Evolutionary conservation across 1,284 basidiomycete genomes (phyloP).

Genomic region (Ganoderma sp.): DNA sequence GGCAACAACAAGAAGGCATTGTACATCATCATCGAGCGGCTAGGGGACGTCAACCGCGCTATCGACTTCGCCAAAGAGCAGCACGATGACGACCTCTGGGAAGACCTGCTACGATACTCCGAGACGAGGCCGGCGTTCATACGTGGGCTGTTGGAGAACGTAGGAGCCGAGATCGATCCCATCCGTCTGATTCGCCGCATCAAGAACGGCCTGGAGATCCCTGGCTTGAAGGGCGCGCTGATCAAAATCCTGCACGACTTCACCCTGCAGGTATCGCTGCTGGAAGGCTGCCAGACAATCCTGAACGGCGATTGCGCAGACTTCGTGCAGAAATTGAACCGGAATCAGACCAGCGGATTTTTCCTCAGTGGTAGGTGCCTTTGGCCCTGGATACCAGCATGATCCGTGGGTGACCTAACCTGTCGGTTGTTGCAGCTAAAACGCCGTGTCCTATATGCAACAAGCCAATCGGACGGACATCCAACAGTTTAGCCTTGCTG

Average conservation of each 20-base stretch:
- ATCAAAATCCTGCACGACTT: slow-evolving; percentile 98
- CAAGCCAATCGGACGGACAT: slow-evolving; percentile 61
- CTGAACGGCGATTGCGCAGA: slow-evolving; percentile 81
- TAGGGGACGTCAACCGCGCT: slow-evolving; percentile 92
- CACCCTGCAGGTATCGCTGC: slow-evolving; percentile 86
- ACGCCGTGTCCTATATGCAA: slow-evolving; percentile 71
- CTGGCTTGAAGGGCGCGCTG: slow-evolving; percentile 90
- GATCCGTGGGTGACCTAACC: neutral
- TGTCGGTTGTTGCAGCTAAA: slow-evolving; percentile 50
- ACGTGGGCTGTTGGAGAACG: slow-evolving; percentile 92
- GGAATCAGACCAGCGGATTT: slow-evolving; percentile 79
- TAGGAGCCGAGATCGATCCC: slow-evolving; percentile 96
- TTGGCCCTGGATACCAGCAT: slow-evolving; percentile 5
- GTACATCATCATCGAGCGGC: slow-evolving; percentile 92
- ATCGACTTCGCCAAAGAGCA: slow-evolving; percentile 99
- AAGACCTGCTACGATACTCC: slow-evolving; percentile 92
- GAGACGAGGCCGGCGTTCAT: slow-evolving; percentile 97
- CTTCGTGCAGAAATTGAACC: slow-evolving; percentile 73
- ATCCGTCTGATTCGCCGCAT: slow-evolving; percentile 93
- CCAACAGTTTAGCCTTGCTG: slow-evolving; percentile 67
- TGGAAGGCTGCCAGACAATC: slow-evolving; percentile 91
- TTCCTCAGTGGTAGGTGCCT: slow-evolving; percentile 66
- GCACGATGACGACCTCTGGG: slow-evolving; percentile 97
- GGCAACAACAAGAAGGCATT: slow-evolving; percentile 96
- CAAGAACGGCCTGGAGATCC: slow-evolving; percentile 95